Percentiles rank a stretch among this genome's conserved stretches.
These are phyloP conservation scores for Filosporella fistucella DNA, from an alignment of 495 filamentous ascomycete species.

Conservation along the genomic window DNA sequence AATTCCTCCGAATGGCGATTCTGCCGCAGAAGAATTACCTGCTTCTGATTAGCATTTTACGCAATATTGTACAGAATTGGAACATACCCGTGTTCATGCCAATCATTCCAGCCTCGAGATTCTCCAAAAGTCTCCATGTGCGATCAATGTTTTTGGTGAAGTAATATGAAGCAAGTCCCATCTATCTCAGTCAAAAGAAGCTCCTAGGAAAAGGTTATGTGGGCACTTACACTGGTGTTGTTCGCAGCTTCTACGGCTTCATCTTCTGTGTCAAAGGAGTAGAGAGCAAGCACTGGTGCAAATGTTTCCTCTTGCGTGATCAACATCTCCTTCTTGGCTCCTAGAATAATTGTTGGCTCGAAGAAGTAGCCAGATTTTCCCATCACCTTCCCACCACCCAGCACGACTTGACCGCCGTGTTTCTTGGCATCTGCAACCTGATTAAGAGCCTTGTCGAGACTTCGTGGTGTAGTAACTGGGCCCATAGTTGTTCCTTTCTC, in stretches of 20 bases:
- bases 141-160: constrained; percentile 74
- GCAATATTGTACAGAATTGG: background rate
- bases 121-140: constrained; percentile 67
- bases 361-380: constrained; percentile 62
- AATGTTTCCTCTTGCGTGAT: constrained; percentile 68
- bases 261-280: constrained; percentile 65
- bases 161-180: constrained; percentile 67
- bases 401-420: constrained; percentile 52
- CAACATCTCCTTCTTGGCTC: constrained; percentile 58
- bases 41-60: background rate
- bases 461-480: constrained; percentile 58
- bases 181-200: constrained; percentile 24
- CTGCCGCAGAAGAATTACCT: constrained; percentile 57
- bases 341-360: constrained; percentile 63
- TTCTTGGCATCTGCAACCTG: constrained; percentile 61
- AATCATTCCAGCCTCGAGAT: constrained; percentile 74
- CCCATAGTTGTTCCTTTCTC: constrained; percentile 59
- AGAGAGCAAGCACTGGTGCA: constrained; percentile 63
- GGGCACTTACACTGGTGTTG: constrained; percentile 45
- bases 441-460: constrained; percentile 56
- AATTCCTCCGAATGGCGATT: constrained; percentile 70
- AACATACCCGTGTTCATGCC: constrained; percentile 58
- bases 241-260: constrained; percentile 61
- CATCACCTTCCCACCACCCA: constrained; percentile 49
- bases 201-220: background rate